A percentile compares a stretch with the other conserved stretches of the same genome.
Evolutionary conservation across 495 filamentous ascomycete genomes (phyloP).

Genomic region (Pyrenula aspistea): DNA sequence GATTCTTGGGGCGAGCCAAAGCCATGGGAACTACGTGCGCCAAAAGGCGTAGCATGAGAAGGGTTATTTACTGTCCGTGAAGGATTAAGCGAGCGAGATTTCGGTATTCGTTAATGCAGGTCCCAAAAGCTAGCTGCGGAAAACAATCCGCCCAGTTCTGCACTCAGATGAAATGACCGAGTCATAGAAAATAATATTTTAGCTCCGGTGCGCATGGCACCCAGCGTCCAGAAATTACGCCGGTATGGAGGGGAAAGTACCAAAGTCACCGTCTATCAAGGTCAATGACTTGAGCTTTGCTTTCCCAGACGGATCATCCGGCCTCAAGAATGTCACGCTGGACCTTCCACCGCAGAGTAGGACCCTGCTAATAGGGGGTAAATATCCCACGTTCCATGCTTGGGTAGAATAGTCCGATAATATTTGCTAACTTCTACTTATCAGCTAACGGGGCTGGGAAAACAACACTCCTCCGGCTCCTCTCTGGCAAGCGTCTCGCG

Average conservation of each 20-base stretch:
- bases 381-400: slow-evolving; percentile 3
- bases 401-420: slow-evolving; percentile 2
- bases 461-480: slow-evolving; percentile 81
- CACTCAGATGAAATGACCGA: not conserved
- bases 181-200: not conserved
- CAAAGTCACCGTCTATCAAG: slow-evolving; percentile 40
- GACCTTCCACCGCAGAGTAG: slow-evolving; percentile 70
- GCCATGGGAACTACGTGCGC: slow-evolving; percentile 7
- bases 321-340: slow-evolving; percentile 58
- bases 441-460: slow-evolving; percentile 93
- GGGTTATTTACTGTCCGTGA: not conserved
- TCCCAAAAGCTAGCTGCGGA: no score
- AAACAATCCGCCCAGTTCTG: slow-evolving; percentile 3
- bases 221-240: not conserved
- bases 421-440: not conserved
- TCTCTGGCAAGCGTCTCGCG: slow-evolving; percentile 88
- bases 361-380: slow-evolving; percentile 86
- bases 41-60: slow-evolving; percentile 1
- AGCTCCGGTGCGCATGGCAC: not conserved
- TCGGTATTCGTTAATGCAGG: no score
- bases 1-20: slow-evolving; percentile 21
- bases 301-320: slow-evolving; percentile 69
- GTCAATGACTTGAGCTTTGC: slow-evolving; percentile 73
- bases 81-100: no score
- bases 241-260: not conserved